Base-by-base conservation (phyloP, 495 filamentous ascomycete genomes). In the Podospora fimiseda region DNA sequence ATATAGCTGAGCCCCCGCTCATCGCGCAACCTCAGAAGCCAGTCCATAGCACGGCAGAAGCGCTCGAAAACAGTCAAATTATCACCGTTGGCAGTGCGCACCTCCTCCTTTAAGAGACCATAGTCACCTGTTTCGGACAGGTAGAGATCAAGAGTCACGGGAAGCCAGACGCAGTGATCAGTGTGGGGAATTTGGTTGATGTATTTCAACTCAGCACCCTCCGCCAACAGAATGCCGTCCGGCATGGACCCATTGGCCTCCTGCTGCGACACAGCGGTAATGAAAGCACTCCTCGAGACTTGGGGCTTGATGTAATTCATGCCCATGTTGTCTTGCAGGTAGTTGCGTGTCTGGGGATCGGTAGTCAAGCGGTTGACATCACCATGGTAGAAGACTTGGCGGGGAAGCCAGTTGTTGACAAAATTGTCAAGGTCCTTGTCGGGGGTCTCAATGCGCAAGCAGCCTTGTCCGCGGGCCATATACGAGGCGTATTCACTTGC, bases 171-270 rank as follows among this genome's bases (percentile, higher is more conserved):
- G 52, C 78, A 80, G 60, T 80, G 78, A 50, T 80, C 78, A 2
- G 78, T 79, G 53, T 80, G 78, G 22, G 78, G 78, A 18, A 80
- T 64, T 58, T 79, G 75, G 64, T 80, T 80, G 69, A 80, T 80
- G 58, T 80, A 80, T 62, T 80, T 80, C 23, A 80, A 70, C 61
- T 77, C 74, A 5, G 78, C 78, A 20, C 74, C 78, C 59, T 77
- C 72, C 47, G 66, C 62, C 14, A 80, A 59, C 20, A 80, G 55
- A 51, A 80, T 80, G 18, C 78, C 78, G 50, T 80, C 78, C 0
- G 78, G 78, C 76, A 80, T 80, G 19, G 76, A 67, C n/a, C 78
- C 78, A 43, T 66, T 73, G 20, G 67, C 58, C 58, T 79, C 75
- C 55, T 80, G 78, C 53, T 80, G 78, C 7, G 70, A 58, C 3